Evolutionary conservation across 225 moss, liverwort and hornwort genomes (phyloP).

Genomic region (Straminergon stramineum): DNA sequence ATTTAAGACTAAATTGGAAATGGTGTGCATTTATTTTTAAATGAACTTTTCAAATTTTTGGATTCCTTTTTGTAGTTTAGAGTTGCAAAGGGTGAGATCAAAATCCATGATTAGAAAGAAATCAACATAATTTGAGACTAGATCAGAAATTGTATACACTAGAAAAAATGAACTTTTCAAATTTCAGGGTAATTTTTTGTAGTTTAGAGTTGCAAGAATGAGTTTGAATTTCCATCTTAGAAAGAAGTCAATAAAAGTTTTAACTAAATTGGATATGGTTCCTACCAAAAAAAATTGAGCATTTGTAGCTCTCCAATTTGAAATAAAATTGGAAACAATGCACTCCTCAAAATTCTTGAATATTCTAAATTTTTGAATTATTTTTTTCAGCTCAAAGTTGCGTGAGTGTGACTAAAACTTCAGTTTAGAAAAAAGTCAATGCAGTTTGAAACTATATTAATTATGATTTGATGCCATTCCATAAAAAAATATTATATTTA

Average conservation of each 20-base stretch:
- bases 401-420: background rate
- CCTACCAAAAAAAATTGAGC: background rate
- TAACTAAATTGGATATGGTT: background rate
- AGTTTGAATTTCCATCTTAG: background rate
- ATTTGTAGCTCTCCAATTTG: background rate
- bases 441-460: background rate
- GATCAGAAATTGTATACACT: fast-evolving
- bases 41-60: too few relatives aligned
- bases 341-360: background rate
- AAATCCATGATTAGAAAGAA: background rate
- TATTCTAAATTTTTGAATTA: background rate
- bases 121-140: background rate
- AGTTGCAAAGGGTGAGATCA: too few relatives aligned
- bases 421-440: too few relatives aligned
- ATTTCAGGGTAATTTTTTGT: background rate
- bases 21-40: too few relatives aligned
- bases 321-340: background rate
- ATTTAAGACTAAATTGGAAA: too few relatives aligned
- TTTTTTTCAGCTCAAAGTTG: background rate
- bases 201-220: background rate
- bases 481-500: too few relatives aligned
- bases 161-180: background rate
- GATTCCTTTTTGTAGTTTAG: too few relatives aligned
- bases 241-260: background rate
- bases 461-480: background rate